Conservation (phyloP, 106 monocot genomes). For the Dendrobium officinale region DNA sequence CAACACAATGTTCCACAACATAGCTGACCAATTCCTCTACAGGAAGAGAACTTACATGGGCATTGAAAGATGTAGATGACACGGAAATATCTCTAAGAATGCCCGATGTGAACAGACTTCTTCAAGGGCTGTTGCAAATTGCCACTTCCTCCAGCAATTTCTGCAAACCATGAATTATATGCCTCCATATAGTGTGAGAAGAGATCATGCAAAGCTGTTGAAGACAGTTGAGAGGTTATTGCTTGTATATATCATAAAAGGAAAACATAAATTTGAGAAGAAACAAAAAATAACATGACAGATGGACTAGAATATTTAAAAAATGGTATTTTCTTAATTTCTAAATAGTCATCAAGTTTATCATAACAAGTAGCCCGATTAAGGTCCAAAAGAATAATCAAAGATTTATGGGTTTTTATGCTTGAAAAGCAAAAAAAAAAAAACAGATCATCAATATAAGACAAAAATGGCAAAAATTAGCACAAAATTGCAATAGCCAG, state of each 20-base stretch:
- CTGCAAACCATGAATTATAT: constrained; percentile 76
- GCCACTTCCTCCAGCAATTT: constrained; percentile 40
- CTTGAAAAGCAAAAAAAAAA: not conserved
- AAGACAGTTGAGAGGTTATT: not conserved
- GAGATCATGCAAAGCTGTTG: constrained; percentile 74
- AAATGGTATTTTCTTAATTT: not conserved
- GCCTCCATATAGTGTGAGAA: constrained; percentile 91
- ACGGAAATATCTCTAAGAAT: not conserved
- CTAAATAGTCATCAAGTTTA: not conserved
- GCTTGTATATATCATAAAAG: not conserved
- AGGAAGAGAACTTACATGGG: not conserved
- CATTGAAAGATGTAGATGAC: not conserved
- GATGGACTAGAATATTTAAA: not conserved
- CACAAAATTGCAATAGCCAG: too few relatives aligned
- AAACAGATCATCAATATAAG: too few relatives aligned
- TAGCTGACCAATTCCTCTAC: not conserved
- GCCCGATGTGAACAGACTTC: not conserved
- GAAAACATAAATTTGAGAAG: not conserved
- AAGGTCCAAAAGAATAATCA: not conserved
- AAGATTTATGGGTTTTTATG: not conserved
- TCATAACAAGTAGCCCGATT: not conserved
- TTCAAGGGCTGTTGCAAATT: not conserved
- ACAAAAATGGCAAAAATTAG: too few relatives aligned
- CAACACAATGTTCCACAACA: not conserved
- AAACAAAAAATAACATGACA: not conserved